Conservation (phyloP, 2,329 filamentous ascomycete species). For the Calonectria hongkongensis region DNA sequence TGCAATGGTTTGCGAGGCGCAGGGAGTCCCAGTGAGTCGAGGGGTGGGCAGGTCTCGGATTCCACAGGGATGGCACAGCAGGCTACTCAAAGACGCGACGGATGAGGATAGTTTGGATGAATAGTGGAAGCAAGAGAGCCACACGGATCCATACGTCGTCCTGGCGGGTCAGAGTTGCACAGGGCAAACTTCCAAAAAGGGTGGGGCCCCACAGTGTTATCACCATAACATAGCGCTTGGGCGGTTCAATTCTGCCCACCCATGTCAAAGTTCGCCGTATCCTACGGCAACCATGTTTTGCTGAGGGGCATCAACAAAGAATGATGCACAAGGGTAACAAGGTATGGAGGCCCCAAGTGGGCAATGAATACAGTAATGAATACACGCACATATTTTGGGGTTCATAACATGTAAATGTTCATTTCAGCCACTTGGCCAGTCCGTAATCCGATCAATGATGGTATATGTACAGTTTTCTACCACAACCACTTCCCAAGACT, state of each 20-base stretch:
- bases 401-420: conserved; percentile 57
- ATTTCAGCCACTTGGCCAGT: conserved; percentile 55
- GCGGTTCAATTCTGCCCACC: conserved; percentile 32
- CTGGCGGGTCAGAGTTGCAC: conserved; percentile 41
- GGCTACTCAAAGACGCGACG: conserved; percentile 12
- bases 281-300: conserved; percentile 47
- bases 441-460: conserved; percentile 62
- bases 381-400: conserved; percentile 7
- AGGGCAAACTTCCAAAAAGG: conserved; percentile 38
- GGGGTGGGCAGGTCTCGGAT: not conserved
- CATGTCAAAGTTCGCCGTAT: conserved; percentile 42
- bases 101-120: conserved; percentile 39
- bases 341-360: not conserved
- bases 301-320: conserved; percentile 20
- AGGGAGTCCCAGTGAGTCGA: not conserved
- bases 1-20: not conserved
- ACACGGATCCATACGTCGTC: conserved; percentile 26
- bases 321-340: too few relatives aligned
- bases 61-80: conserved; percentile 14
- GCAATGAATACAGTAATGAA: too few relatives aligned
- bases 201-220: conserved; percentile 24
- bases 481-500: conserved; percentile 53
- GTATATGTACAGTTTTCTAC: conserved; percentile 65
- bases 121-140: conserved; percentile 38
- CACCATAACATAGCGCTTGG: conserved; percentile 35